Conservation (phyloP, 345 rosid genomes). For the Syzygium aqueum region DNA sequence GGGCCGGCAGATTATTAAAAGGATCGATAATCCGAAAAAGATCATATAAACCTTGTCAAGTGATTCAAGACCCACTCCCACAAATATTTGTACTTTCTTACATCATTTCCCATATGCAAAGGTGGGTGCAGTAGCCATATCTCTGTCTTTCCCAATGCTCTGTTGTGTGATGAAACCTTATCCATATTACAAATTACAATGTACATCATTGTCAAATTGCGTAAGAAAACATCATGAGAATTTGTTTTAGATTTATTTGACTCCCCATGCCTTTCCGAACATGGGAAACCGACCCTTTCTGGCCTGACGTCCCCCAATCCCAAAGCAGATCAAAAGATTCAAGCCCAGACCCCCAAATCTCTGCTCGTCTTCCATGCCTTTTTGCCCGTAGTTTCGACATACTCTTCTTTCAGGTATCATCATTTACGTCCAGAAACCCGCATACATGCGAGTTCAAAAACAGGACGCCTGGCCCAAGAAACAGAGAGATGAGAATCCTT, state of each 20-base stretch:
- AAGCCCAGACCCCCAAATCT: background rate
- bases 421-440: too few relatives aligned
- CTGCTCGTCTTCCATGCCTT: background rate
- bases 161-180: background rate
- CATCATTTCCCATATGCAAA: background rate
- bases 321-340: background rate
- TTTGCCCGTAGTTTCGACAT: background rate
- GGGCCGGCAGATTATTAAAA: background rate
- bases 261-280: background rate
- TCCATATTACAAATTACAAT: background rate
- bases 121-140: accelerated
- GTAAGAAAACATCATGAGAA: background rate
- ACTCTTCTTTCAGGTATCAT: too few relatives aligned
- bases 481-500: background rate
- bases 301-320: background rate
- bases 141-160: background rate
- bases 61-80: background rate
- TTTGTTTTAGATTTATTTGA: background rate
- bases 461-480: too few relatives aligned
- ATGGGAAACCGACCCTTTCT: background rate
- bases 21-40: background rate
- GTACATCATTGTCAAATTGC: background rate
- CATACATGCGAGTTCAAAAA: too few relatives aligned
- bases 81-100: background rate
- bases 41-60: background rate